Conservation (phyloP, 2,329 filamentous ascomycete species). For the Aspergillus caelatus region DNA sequence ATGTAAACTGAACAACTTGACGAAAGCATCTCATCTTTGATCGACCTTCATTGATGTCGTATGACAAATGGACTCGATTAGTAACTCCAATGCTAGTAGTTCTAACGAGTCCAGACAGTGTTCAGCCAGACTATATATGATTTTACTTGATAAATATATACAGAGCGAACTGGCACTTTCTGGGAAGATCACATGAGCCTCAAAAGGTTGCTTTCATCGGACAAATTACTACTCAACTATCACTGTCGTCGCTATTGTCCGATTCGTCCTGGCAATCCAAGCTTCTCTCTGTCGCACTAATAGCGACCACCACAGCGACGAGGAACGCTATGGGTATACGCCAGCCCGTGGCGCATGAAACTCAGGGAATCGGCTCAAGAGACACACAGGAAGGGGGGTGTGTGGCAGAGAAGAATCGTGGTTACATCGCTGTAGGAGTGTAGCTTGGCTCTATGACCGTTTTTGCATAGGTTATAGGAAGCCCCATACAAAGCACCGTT, state of each 20-base stretch:
- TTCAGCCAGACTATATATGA: neutral
- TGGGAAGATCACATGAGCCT: neutral
- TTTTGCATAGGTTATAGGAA: conserved; percentile 8
- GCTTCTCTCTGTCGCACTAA: neutral
- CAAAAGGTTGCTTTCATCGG: neutral
- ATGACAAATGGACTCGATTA: neutral
- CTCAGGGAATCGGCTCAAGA: neutral
- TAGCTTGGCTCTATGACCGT: conserved; percentile 2
- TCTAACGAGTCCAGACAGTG: neutral
- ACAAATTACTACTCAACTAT: neutral
- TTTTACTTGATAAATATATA: neutral
- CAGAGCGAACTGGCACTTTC: neutral
- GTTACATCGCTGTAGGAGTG: neutral
- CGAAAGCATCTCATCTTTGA: neutral
- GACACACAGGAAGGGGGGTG: neutral
- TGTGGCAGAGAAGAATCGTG: neutral
- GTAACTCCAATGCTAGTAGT: neutral
- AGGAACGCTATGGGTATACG: neutral
- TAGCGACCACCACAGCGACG: neutral
- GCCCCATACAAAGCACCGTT: neutral
- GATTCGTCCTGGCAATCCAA: neutral
- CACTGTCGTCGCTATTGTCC: neutral
- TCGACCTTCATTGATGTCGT: neutral
- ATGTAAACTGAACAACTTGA: neutral
- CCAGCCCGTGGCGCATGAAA: neutral